Conservation (phyloP, 2,329 filamentous ascomycete genomes). For the Trichoderma guizhouense region DNA sequence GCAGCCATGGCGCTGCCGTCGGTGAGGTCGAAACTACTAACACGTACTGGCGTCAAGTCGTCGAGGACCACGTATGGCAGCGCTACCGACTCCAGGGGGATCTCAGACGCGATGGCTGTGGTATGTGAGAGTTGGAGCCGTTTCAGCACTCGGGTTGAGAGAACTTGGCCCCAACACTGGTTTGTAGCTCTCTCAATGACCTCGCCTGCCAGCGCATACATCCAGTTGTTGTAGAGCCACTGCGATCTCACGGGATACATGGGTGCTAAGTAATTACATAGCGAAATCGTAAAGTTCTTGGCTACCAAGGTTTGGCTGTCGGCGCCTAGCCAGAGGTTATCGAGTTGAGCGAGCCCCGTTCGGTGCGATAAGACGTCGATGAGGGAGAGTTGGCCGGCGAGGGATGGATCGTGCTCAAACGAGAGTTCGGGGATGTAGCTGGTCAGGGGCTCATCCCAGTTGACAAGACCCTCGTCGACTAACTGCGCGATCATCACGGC, state of each 20-base stretch:
- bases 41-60: background rate
- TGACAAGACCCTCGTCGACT: background rate
- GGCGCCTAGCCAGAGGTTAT: background rate
- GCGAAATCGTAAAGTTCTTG: background rate
- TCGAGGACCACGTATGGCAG: background rate
- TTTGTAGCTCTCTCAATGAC: background rate
- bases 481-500: background rate
- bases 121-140: background rate
- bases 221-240: background rate
- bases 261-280: background rate
- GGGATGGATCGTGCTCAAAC: background rate
- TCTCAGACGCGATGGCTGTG: background rate
- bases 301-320: background rate
- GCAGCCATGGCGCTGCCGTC: background rate
- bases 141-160: background rate
- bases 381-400: background rate
- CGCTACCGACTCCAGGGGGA: background rate
- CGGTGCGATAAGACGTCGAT: background rate
- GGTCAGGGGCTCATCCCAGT: background rate
- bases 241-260: background rate
- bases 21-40: background rate
- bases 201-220: background rate
- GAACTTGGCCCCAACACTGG: background rate
- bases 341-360: background rate
- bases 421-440: background rate